These are phyloP conservation scores for Venturia asperata DNA, from an alignment of 2,329 filamentous ascomycete genomes.

Conservation along the genomic window DNA sequence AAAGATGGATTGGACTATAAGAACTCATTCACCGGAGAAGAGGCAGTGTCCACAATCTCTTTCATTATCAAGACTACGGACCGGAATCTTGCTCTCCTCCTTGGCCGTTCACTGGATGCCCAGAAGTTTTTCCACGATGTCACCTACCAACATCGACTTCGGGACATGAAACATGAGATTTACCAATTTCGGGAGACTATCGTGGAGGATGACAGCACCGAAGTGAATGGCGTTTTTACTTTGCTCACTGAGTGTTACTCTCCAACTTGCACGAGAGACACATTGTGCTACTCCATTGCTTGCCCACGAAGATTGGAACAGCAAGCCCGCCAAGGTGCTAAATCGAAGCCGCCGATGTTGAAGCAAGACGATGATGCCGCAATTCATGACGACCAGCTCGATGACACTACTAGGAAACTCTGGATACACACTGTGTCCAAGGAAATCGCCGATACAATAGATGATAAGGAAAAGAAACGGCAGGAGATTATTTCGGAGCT, in stretches of 20 bases:
- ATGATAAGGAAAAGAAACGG: constrained; percentile 89
- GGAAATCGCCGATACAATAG: constrained; percentile 83
- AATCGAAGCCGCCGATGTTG: constrained; percentile 81
- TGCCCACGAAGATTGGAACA: constrained; percentile 91
- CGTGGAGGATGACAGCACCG: constrained; percentile 57
- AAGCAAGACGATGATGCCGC: constrained; percentile 61
- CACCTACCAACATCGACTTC: constrained; percentile 89
- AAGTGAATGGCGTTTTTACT: constrained; percentile 92
- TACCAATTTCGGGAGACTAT: constrained; percentile 95
- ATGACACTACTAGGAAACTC: constrained; percentile 91
- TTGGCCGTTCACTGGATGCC: constrained; percentile 87
- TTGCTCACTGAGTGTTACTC: constrained; percentile 96
- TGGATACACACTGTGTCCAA: constrained; percentile 99
- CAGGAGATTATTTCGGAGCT: constrained; percentile 98
- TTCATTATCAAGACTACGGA: constrained; percentile 98
- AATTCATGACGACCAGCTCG: constrained; percentile 72
- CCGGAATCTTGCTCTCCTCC: constrained; percentile 81
- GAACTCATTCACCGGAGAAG: constrained; percentile 90
- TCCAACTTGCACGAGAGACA: constrained; percentile 90
- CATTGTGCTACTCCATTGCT: constrained; percentile 95
- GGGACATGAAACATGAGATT: constrained; percentile 89
- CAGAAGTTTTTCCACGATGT: constrained; percentile 99
- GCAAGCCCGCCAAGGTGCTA: constrained; percentile 87
- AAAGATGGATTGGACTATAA: constrained; percentile 98
- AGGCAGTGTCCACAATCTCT: constrained; percentile 89